Conservation (phyloP, 306 rosid species). For the Trifolium fragiferum region DNA sequence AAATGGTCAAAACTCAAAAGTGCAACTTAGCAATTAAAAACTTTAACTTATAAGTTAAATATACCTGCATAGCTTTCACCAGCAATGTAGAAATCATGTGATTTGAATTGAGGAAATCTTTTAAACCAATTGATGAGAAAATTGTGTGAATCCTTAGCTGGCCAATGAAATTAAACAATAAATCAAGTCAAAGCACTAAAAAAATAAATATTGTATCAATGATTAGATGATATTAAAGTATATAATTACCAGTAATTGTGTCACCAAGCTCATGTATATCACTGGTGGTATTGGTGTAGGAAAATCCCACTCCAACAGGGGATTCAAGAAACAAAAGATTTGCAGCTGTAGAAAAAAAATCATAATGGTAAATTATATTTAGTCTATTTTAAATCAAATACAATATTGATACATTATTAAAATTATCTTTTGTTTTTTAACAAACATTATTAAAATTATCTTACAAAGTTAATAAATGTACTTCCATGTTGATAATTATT, state of each 20-base stretch:
- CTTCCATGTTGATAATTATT: neutral
- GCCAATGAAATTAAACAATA: conserved; percentile 7
- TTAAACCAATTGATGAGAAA: conserved; percentile 76
- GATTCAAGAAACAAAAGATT: conserved; percentile 82
- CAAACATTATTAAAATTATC: neutral
- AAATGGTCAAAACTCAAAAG: too few species aligned
- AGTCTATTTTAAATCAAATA: neutral
- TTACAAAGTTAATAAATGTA: neutral
- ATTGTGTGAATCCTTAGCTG: conserved; percentile 76
- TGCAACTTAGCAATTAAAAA: neutral
- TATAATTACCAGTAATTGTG: conserved; percentile 59
- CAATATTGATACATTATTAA: too few species aligned
- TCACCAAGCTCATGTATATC: conserved; percentile 73
- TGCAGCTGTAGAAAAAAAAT: conserved; percentile 57
- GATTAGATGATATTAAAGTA: neutral
- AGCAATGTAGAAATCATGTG: conserved; percentile 77
- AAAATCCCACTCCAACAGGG: conserved; percentile 89
- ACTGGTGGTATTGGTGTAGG: conserved; percentile 71
- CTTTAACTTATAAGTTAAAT: neutral
- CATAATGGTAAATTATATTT: neutral
- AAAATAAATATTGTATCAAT: neutral
- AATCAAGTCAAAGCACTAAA: neutral
- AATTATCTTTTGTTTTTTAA: too few species aligned
- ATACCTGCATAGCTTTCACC: conserved; percentile 96
- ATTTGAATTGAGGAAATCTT: conserved; percentile 78